Base-by-base conservation (phyloP, 2,329 filamentous ascomycete species). In the Aureobasidium sp. region DNA sequence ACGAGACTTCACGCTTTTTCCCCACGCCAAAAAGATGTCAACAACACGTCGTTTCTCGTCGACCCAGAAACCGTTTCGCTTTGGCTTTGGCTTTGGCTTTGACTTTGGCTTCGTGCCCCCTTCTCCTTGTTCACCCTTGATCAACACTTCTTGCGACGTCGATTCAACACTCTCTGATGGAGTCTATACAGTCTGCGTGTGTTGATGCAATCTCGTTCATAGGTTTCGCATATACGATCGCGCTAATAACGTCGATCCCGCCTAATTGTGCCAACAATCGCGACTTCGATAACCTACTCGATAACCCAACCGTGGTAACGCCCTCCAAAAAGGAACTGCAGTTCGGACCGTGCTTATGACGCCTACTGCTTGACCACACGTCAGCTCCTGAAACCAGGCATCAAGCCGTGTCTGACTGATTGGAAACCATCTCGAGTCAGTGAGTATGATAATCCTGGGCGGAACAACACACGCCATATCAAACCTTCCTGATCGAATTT, bases 1-100 rank as follows among this genome's bases (percentile, higher is more conserved):
- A 52, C 50, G 50, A 52, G 50, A 52, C 50, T 52, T 52, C 29
- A 24, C 47, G 47, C 47, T 51, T 51, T 51, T 52, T 24, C 50
- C 50, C 50, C 50, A 37, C 50, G 34, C 34, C 8, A 26, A 5
- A 37, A 34, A 10, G 1, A 27, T 52, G 50, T 52, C 50, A 52
- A 52, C 50, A 52, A 52, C 34, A 39, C 50, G 50, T 39, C 50
- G 29, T 52, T 37, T 52, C 48, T 36, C 43, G 48, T 52, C 48
- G 50, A 39, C 50, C 20, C 50, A 52, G 50, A 27, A 52, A 52
- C 50, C 50, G 50, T 37, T 39, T 26, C 50, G 50, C 26, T 39
- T 26, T 15, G 34, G n/a, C 34, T 34, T 34, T 39, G 34, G 24
- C 20, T 17, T 50, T 12, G 24, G 20, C 17, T 20, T 20, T 20